Base-by-base conservation (phyloP, 2,329 filamentous ascomycete genomes). In the Knufia petricola region DNA sequence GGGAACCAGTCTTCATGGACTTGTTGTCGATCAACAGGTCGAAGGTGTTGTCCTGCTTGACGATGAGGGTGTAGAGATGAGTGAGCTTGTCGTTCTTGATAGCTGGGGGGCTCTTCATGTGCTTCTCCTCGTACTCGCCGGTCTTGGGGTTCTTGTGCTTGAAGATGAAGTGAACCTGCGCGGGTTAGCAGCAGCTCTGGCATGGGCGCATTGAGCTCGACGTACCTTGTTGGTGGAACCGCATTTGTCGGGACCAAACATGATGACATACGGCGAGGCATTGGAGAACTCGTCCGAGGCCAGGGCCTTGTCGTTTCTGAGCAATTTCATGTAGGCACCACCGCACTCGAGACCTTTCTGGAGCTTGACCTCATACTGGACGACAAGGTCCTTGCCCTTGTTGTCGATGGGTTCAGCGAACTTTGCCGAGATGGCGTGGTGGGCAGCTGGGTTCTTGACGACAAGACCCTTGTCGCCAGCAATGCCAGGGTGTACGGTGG, bases 81-180 rank as follows among this genome's bases (percentile, higher is more conserved):
- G 86, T 85, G 55, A 87, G 84, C 82, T 95, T 96, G 74, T 82
- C 77, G 63, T 94, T 92, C 67, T 83, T 85, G 65, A 89, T 89
- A 51, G 83, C 77, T 53, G 92, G 89, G 57, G 90, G 84, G 61
- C 78, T 78, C 66, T 79, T 81, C 56, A 98, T 79, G 73, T 98
- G 92, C 84, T 98, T 98, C 85, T 98, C 92, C 79, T 98, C 90
- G 64, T 98, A 98, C 72, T 95, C 87, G 75, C 90, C 90, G 40
- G 88, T 95, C 85, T 95, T 95, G 66, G 92, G 92, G 81, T 96
- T 98, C 86, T 96, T 98, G 85, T 98, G 92, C 73, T 94, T 92
- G 82, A 98, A 94, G 70, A 98, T 98, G 75, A 98, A 95, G 70
- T 83, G 79, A 53, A 83, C 79, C 75, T 78, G 42, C 46, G 26